Evolutionary conservation across 768 basidiomycete species (phyloP).

Genomic region (Lentinus tigrinus): DNA sequence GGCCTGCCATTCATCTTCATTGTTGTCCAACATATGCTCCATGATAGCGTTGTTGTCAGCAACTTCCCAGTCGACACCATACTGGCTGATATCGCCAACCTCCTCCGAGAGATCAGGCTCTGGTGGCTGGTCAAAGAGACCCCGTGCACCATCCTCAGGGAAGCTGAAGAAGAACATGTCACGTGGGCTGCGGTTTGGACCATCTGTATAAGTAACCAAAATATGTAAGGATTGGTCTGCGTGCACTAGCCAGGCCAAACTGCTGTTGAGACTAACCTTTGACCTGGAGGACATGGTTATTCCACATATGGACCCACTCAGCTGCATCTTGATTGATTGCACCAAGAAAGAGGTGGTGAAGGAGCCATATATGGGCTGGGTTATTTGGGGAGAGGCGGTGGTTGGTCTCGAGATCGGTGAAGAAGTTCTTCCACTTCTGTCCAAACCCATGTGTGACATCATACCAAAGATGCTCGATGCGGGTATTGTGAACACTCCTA

Average conservation of each 20-base stretch:
- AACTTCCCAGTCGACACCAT: background rate
- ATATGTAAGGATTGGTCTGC: background rate
- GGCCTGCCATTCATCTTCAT: background rate
- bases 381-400: slow-evolving; percentile 23
- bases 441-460: slow-evolving; percentile 30
- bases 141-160: background rate
- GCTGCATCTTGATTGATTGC: slow-evolving; percentile 15
- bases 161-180: background rate
- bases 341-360: slow-evolving; percentile 22
- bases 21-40: background rate
- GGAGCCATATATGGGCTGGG: slow-evolving; percentile 27
- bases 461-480: slow-evolving; percentile 30
- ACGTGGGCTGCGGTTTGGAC: background rate
- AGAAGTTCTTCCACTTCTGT: slow-evolving; percentile 28
- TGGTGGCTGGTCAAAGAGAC: background rate
- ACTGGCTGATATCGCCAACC: background rate
- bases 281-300: background rate
- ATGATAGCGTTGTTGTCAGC: background rate
- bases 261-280: no score
- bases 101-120: background rate
- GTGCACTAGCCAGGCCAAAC: no score
- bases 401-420: slow-evolving; percentile 22
- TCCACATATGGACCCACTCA: background rate
- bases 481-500: slow-evolving; percentile 28
- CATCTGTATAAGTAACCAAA: background rate